Percentiles rank a stretch among this genome's conserved stretches.
Conservation (phyloP, 1,284 basidiomycete species). For the Melampsora occidentalis region DNA sequence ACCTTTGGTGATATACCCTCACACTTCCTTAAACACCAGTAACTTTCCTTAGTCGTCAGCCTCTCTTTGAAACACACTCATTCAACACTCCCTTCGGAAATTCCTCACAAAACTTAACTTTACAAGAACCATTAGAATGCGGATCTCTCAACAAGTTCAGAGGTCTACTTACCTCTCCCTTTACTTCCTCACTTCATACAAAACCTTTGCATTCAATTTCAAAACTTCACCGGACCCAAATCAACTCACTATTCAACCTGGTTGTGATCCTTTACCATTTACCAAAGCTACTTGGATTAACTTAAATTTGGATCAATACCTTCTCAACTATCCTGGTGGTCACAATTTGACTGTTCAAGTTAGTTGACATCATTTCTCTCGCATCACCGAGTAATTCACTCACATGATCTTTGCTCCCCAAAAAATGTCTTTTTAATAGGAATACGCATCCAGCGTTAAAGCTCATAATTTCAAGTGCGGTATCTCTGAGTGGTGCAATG, state of each 20-base stretch:
- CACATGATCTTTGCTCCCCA: not conserved
- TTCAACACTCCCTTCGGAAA: too few relatives aligned
- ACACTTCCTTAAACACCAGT: too few relatives aligned
- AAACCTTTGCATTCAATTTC: too few relatives aligned
- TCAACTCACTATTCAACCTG: constrained; percentile 26
- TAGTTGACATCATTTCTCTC: not conserved
- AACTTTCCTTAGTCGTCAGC: too few relatives aligned
- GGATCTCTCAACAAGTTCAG: too few relatives aligned
- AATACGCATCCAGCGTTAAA: constrained; percentile 19
- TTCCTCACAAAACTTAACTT: too few relatives aligned
- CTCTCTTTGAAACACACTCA: too few relatives aligned
- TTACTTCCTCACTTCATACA: too few relatives aligned
- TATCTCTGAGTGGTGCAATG: constrained; percentile 40
- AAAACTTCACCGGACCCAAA: not conserved
- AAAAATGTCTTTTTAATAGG: not conserved
- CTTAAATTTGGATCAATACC: constrained; percentile 26
- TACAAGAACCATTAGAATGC: too few relatives aligned
- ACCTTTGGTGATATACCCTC: too few relatives aligned
- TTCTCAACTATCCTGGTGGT: constrained; percentile 25
- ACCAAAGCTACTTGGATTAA: constrained; percentile 34
- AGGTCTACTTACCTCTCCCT: too few relatives aligned
- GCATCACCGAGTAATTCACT: not conserved
- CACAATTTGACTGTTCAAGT: constrained; percentile 33
- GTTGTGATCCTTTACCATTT: constrained; percentile 37
- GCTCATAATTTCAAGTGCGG: constrained; percentile 35